Percentiles rank a stretch among this genome's conserved stretches.
Evolutionary conservation across 305 asterid genomes (phyloP).

Genomic region (Fraxinus latifolia): DNA sequence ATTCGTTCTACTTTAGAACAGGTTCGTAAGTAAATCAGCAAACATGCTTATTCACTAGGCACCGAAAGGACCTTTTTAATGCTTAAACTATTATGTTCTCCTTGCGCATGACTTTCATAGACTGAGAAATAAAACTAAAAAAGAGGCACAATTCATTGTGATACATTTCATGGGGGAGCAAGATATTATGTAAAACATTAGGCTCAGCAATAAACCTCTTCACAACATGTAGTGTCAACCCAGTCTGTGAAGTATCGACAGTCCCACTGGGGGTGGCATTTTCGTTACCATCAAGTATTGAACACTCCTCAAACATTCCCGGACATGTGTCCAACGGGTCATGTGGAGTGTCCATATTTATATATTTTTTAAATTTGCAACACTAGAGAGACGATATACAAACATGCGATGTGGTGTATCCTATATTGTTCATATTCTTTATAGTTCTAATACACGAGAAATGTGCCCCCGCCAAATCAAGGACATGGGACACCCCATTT

Average conservation of each 20-base stretch:
- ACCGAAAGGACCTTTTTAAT: not conserved
- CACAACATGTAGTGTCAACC: not conserved
- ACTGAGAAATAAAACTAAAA: not conserved
- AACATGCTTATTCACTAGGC: not conserved
- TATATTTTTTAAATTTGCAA: not conserved
- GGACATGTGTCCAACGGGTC: not conserved
- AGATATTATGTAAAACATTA: not conserved
- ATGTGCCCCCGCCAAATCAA: not conserved
- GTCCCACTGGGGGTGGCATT: not conserved
- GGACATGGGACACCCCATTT: not conserved
- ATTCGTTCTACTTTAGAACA: not conserved
- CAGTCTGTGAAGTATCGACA: not conserved
- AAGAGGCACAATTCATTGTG: not conserved
- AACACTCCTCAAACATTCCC: not conserved
- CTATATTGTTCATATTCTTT: not conserved
- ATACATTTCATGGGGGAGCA: not conserved
- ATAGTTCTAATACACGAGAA: not conserved
- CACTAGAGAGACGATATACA: not conserved
- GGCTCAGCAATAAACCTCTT: not conserved
- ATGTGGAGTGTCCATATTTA: not conserved
- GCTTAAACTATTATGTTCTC: not conserved
- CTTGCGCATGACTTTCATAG: not conserved
- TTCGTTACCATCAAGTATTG: not conserved
- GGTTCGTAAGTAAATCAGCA: not conserved
- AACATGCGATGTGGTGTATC: not conserved